phyloP scores from a whole-genome alignment of 805 yeast genomes.

The Zygosaccharomyces siamensis region DNA sequence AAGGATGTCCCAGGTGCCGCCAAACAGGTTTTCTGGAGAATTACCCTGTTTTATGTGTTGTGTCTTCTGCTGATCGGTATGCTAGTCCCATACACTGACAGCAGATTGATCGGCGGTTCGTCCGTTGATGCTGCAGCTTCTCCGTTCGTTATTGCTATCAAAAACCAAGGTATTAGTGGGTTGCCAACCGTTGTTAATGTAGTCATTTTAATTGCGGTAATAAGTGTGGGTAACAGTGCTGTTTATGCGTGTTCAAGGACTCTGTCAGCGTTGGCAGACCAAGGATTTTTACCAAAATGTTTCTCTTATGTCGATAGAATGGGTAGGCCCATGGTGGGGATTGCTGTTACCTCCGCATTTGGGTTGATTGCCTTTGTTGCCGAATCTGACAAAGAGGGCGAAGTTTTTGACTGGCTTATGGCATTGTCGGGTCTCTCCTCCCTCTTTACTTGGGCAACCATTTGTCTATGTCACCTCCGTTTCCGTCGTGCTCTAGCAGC shows the following conservation, averaged over 20 bases:
- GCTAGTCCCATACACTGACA: slow-evolving; percentile 44
- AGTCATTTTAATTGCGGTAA: slow-evolving; percentile 59
- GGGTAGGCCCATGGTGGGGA: slow-evolving; percentile 64
- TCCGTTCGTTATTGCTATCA: slow-evolving; percentile 72
- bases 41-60: slow-evolving; percentile 43
- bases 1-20: slow-evolving; percentile 48
- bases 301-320: slow-evolving; percentile 58
- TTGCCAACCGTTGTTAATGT: slow-evolving; percentile 64
- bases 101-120: slow-evolving; percentile 43
- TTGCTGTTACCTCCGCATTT: slow-evolving; percentile 45
- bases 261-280: slow-evolving; percentile 55
- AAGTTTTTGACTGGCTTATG: slow-evolving; percentile 59
- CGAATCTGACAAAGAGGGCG: slow-evolving; percentile 47
- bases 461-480: slow-evolving; percentile 55
- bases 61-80: slow-evolving; percentile 44
- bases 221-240: slow-evolving; percentile 71
- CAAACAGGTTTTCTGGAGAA: slow-evolving; percentile 55
- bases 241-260: slow-evolving; percentile 68
- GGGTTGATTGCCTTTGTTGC: slow-evolving; percentile 58
- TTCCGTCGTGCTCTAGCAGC: slow-evolving; percentile 58
- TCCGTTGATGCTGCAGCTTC: slow-evolving; percentile 62
- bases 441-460: slow-evolving; percentile 59
- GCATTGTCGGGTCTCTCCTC: slow-evolving; percentile 62
- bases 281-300: slow-evolving; percentile 56
- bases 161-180: slow-evolving; percentile 57